Evolutionary conservation across 164 flowering plant species (phyloP).

Genomic region (Kalanchoe fedtschenkoi): DNA sequence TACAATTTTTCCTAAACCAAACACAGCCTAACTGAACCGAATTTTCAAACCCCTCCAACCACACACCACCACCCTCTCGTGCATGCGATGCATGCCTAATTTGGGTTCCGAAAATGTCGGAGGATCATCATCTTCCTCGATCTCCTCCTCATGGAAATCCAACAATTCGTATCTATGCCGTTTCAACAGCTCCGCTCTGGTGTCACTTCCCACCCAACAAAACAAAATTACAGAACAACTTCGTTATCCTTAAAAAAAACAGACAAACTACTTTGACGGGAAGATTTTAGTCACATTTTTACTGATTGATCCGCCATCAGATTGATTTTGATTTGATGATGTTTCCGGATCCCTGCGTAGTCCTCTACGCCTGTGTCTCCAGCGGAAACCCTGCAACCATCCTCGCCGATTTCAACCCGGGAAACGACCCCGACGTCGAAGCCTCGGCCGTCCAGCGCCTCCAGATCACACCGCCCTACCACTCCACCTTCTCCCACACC

Average conservation of each 20-base stretch:
- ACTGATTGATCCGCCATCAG: no score
- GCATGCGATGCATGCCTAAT: not conserved
- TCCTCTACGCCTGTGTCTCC: conserved; percentile 1
- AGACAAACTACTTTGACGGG: no score
- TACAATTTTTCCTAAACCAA: no score
- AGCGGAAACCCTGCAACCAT: not conserved
- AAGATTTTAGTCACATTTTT: not conserved
- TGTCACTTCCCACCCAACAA: not conserved
- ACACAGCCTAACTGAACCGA: no score
- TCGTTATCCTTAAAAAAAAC: no score
- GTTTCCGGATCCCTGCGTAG: conserved; percentile 2
- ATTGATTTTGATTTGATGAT: no score
- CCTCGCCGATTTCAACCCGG: not conserved
- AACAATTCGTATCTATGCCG: not conserved
- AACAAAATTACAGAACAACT: not conserved
- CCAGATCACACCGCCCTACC: not conserved
- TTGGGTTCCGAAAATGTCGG: not conserved
- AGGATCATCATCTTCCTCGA: not conserved
- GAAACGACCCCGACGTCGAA: not conserved
- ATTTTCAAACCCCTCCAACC: no score
- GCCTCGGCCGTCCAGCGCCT: not conserved
- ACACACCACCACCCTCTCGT: no score
- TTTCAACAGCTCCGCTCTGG: not conserved
- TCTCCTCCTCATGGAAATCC: not conserved
- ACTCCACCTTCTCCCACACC: conserved; percentile 2